Conservation (phyloP, 1,284 basidiomycete genomes). For the Pholiota adiposa region DNA sequence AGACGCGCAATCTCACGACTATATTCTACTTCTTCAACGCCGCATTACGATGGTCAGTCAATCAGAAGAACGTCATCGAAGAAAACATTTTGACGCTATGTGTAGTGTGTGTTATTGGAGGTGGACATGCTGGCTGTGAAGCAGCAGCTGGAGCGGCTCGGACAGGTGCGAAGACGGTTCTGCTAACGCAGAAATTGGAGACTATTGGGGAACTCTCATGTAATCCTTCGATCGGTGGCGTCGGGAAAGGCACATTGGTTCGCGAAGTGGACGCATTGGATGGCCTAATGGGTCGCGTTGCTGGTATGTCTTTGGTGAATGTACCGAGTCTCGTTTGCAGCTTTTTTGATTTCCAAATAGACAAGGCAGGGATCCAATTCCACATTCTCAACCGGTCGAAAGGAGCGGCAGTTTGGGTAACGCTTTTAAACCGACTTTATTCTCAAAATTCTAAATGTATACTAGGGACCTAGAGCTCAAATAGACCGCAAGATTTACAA, state of each 20-base stretch:
- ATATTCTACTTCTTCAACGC: conserved; percentile 2
- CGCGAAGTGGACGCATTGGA: conserved; percentile 89
- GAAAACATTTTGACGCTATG: not conserved
- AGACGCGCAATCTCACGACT: conserved; percentile 6
- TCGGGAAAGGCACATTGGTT: conserved; percentile 90
- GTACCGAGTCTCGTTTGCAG: too few relatives aligned
- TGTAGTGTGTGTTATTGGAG: conserved; percentile 88
- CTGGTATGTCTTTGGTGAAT: conserved; percentile 52
- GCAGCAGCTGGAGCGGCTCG: conserved; percentile 86
- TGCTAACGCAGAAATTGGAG: conserved; percentile 80
- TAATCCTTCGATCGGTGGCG: conserved; percentile 88
- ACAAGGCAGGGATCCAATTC: conserved; percentile 88
- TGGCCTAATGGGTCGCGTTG: conserved; percentile 76
- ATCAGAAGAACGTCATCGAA: not conserved
- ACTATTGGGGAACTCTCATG: conserved; percentile 90
- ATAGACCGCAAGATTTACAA: conserved; percentile 88
- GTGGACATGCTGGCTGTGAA: conserved; percentile 91
- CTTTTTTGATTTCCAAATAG: conserved; percentile 46
- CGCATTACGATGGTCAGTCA: conserved; percentile 10
- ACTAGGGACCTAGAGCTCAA: conserved; percentile 86
- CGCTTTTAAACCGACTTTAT: conserved; percentile 26
- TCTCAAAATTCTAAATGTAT: not conserved
- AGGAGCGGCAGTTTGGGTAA: conserved; percentile 87
- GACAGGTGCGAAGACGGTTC: conserved; percentile 77
- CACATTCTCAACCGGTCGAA: conserved; percentile 85